Percentiles rank a stretch among this genome's conserved stretches.
Evolutionary conservation across 2,329 filamentous ascomycete genomes (phyloP).

Genomic region (Ophiostoma australiae): DNA sequence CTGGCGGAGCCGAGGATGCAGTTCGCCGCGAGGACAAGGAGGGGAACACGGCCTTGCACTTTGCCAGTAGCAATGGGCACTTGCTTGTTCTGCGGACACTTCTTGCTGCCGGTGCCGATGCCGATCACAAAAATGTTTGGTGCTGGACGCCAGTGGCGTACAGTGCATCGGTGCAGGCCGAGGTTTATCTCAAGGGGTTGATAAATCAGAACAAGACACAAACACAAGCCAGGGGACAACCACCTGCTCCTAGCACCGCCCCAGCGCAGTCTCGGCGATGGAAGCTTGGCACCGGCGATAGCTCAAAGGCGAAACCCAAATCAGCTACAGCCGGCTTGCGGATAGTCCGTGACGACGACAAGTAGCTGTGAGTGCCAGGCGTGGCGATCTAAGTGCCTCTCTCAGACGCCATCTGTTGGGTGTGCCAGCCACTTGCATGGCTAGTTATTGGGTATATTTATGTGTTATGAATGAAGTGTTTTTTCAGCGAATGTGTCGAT

Average conservation of each 20-base stretch:
- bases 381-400: background rate
- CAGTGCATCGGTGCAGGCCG: slow-evolving; percentile 73
- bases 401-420: background rate
- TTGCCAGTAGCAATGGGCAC: slow-evolving; percentile 77
- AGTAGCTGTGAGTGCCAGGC: slow-evolving; percentile 13
- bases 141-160: slow-evolving; percentile 82
- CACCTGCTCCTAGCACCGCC: background rate
- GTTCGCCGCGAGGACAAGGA: slow-evolving; percentile 59
- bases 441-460: background rate
- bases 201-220: slow-evolving; percentile 42
- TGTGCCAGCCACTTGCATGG: background rate
- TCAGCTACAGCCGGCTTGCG: slow-evolving; percentile 23
- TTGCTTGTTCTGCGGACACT: slow-evolving; percentile 71
- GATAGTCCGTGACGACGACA: slow-evolving; percentile 27
- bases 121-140: slow-evolving; percentile 66
- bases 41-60: slow-evolving; percentile 84
- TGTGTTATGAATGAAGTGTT: background rate
- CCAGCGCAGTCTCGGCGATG: slow-evolving; percentile 37
- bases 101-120: slow-evolving; percentile 71
- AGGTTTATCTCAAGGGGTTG: slow-evolving; percentile 76
- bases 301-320: background rate
- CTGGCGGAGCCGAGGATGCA: slow-evolving; percentile 48
- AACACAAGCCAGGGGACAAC: slow-evolving; percentile 27
- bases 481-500: background rate
- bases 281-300: slow-evolving; percentile 1